A percentile compares a stretch with the other conserved stretches of the same genome.
These are phyloP conservation scores for Stachybotrys chartarum DNA, from an alignment of 2,329 filamentous ascomycete genomes.

Conservation along the genomic window DNA sequence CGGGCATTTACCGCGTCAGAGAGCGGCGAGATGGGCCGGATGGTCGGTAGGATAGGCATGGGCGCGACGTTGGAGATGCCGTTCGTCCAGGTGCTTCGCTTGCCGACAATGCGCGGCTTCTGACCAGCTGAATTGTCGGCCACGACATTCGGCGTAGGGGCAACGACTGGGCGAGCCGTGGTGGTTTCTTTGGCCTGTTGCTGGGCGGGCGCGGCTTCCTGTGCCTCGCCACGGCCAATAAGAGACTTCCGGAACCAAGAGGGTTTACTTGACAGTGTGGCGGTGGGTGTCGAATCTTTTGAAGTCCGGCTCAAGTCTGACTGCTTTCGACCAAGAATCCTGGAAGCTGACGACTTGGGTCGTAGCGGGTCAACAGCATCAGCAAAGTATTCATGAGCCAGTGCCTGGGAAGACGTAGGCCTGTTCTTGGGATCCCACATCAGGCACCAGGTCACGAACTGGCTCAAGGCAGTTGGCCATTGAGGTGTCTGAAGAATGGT, in stretches of 20 bases:
- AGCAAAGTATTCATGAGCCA: constrained; percentile 89
- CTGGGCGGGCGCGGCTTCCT: constrained; percentile 48
- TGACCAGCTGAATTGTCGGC: constrained; percentile 29
- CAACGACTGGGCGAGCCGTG: constrained; percentile 36
- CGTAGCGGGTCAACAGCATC: constrained; percentile 88
- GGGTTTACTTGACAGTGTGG: constrained; percentile 69
- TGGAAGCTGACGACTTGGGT: constrained; percentile 83
- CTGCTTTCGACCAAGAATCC: constrained; percentile 80
- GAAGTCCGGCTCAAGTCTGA: constrained; percentile 68
- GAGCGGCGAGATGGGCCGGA: constrained; percentile 91
- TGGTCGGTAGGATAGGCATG: constrained; percentile 93
- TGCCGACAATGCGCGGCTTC: constrained; percentile 48
- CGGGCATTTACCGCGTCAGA: constrained; percentile 89
- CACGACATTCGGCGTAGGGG: constrained; percentile 28
- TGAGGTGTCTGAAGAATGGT: constrained; percentile 85
- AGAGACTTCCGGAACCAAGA: constrained; percentile 97
- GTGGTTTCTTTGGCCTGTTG: constrained; percentile 38
- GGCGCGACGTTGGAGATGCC: constrained; percentile 73
- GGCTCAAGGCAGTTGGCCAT: constrained; percentile 80
- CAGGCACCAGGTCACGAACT: constrained; percentile 96
- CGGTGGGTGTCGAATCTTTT: constrained; percentile 48
- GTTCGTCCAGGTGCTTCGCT: constrained; percentile 91
- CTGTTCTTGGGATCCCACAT: constrained; percentile 97
- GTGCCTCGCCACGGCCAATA: constrained; percentile 68
- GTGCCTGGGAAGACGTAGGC: constrained; percentile 87